Base-by-base conservation (phyloP, 2,329 filamentous ascomycete genomes). In the Grosmannia serpens region DNA sequence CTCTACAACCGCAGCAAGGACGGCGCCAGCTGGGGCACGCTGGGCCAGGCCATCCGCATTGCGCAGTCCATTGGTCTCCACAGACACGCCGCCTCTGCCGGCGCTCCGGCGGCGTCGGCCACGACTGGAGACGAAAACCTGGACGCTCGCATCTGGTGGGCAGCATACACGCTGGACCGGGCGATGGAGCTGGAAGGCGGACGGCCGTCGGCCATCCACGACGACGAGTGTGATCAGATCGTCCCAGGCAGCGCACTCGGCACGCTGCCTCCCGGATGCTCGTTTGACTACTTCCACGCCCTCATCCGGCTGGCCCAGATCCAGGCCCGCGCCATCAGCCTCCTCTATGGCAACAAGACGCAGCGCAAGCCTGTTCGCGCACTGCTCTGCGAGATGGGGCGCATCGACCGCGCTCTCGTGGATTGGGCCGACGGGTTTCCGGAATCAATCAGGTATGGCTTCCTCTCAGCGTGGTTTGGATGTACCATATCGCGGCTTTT, bases 111-210 rank as follows among this genome's bases (percentile, higher is more conserved):
- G 41, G 8, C 13, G 9, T 38, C 35, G 35, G n/a, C n/a, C n/a
- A n/a, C n/a, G n/a, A n/a, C n/a, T n/a, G n/a, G n/a, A 17, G 38
- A 31, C 3, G 54, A 46, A 10, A 17, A 17, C 20, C 22, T 59
- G n/a, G 17, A 44, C 3, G 46, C 53, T 1, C 41, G 57, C 2
- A 33, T 59, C 5, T 61, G 59, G 59, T 61, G 59, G 59, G 47
- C 49, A 2, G 59, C 59, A 1, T 61, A 61, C 52, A 53, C 55
- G 3, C 4, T 61, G 24, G 59, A 61, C 29, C 54, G 59, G 8
- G 52, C 57, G 5, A 59, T 59, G 59, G 57, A 58, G 38, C 51
- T 61, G 17, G 59, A 61, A 50, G 59, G 57, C 13, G 59, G 59
- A 1, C 57, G 59, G 4, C 50, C 57, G 13, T 57, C 59, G n/a